phyloP scores from a whole-genome alignment of 2,329 filamentous ascomycete species.

The Thyridium curvatum region DNA sequence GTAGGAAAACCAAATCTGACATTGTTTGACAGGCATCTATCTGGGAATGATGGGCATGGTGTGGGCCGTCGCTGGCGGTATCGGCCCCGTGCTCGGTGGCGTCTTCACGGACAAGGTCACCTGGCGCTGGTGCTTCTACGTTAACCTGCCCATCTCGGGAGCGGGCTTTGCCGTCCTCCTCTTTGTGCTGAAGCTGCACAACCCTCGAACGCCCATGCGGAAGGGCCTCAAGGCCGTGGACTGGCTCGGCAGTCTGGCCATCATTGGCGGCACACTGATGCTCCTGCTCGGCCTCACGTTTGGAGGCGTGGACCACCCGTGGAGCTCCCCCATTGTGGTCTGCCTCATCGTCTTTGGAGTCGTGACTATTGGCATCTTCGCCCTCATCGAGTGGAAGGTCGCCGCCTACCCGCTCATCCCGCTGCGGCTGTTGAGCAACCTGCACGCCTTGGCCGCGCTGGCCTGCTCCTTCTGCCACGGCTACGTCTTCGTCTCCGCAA shows the following conservation, averaged over 20 bases:
- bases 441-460: slow-evolving; percentile 61
- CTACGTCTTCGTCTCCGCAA: slow-evolving; percentile 68
- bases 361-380: slow-evolving; percentile 57
- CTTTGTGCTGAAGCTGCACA: slow-evolving; percentile 63
- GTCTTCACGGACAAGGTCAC: slow-evolving; percentile 52
- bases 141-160: slow-evolving; percentile 44
- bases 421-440: slow-evolving; percentile 58
- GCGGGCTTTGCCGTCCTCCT: slow-evolving; percentile 42
- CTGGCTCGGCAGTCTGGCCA: slow-evolving; percentile 48
- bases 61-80: slow-evolving; percentile 57
- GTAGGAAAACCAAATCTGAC: neutral
- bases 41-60: slow-evolving; percentile 61
- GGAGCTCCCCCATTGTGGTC: slow-evolving; percentile 68
- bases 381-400: slow-evolving; percentile 65
- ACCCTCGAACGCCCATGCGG: slow-evolving; percentile 55
- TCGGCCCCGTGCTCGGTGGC: slow-evolving; percentile 58
- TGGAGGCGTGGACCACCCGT: slow-evolving; percentile 69
- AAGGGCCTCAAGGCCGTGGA: slow-evolving; percentile 59
- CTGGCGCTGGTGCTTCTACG: slow-evolving; percentile 66
- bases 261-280: slow-evolving; percentile 78
- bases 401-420: slow-evolving; percentile 78
- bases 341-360: slow-evolving; percentile 72
- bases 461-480: slow-evolving; percentile 66
- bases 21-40: slow-evolving; percentile 30
- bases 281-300: slow-evolving; percentile 81